Evolutionary conservation across 306 rosid genomes (phyloP), one percentile per base, ranked within the genome.

Genomic region (Oemleria cerasiformis): DNA sequence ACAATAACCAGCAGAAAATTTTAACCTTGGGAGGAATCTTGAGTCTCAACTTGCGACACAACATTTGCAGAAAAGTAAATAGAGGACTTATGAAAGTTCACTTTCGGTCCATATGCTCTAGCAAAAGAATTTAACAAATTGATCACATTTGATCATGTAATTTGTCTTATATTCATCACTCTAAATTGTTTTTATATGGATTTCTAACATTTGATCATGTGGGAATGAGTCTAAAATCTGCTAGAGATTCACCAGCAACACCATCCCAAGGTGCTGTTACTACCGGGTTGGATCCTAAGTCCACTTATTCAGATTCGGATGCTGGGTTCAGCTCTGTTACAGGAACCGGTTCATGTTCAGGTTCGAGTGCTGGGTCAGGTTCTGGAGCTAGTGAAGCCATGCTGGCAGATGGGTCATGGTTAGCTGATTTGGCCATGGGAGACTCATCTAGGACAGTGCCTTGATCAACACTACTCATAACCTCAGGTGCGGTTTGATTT

Each of bases 361-460:
- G 72, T 6, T 36, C 65, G 8, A 79, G 36, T 34, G 8, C 73
- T 0, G 81, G 73, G 1, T 23, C 79, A 0, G 67, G 53, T 56
- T 21, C 82, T 3, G 85, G 75, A 70, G 63, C 85, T 11, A 81
- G 81, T 38, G 81, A 72, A 65, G 59, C 85, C 40, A 50, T 74
- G 70, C 53, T 82, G 55, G 82, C 84, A 23, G 98, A 93, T 77
- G 92, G 98, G 47, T 87, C 98, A 71, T 90, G 92, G 87, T 65
- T 93, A 77, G 96, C 97, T 77, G 98, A 97, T 72, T 79, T 93
- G 54, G 98, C 98, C n/a, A 88, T 93, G 98, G 98, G 98, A 63
- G 90, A 85, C 53, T 83, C 98, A 8, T 59, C 86, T 8, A 83
- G 60, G 34, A 67, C 78, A 53, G 17, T 71, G 38, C 41, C 84